Conservation (phyloP, 768 basidiomycete species). For the Russula vinacea region DNA sequence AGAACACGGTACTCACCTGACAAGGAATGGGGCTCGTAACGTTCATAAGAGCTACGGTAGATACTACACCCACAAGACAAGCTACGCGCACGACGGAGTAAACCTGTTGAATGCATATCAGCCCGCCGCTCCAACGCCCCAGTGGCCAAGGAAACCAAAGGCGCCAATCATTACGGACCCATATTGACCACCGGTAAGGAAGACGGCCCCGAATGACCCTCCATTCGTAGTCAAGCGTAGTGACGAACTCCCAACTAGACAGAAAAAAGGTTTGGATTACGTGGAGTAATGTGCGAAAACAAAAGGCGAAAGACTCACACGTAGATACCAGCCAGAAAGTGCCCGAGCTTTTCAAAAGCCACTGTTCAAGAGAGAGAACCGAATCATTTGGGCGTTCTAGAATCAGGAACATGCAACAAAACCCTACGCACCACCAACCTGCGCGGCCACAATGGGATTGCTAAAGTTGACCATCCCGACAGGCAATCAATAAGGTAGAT, state of each 20-base stretch:
- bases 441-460: no score
- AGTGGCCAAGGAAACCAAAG: background rate
- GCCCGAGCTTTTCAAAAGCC: no score
- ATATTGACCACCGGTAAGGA: background rate
- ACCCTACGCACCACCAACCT: no score
- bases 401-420: no score
- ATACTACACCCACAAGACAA: background rate
- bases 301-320: no score
- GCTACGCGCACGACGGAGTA: background rate
- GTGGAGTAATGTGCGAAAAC: no score
- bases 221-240: background rate
- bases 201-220: background rate
- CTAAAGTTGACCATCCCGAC: no score
- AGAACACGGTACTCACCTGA: background rate
- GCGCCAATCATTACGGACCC: background rate
- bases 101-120: background rate
- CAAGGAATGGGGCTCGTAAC: background rate
- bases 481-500: no score
- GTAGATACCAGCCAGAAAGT: no score
- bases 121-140: background rate
- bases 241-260: background rate
- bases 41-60: background rate
- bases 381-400: no score
- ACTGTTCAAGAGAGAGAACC: no score
- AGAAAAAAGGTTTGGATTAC: no score